Conservation (phyloP, 192 early-diverging fungal species). For the Chytriomyces sp. region DNA sequence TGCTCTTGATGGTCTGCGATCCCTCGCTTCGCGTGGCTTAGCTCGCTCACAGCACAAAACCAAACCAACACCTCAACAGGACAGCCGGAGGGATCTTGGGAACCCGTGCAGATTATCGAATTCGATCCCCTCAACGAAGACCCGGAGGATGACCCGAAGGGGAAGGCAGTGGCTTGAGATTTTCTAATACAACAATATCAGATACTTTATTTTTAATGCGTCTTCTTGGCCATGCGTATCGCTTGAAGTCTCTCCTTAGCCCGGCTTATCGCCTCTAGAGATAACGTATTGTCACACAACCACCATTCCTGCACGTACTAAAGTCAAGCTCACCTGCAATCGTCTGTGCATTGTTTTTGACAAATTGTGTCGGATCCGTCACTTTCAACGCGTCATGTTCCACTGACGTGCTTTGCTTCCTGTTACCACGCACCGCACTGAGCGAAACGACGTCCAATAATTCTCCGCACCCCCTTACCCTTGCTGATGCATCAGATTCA, state of each 20-base stretch:
- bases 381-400: slow-evolving; percentile 2
- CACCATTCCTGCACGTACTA: not conserved
- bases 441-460: not conserved
- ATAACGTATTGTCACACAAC: not conserved
- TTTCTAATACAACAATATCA: slow-evolving; percentile 7
- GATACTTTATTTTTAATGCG: not conserved
- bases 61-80: not conserved
- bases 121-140: slow-evolving; percentile 51
- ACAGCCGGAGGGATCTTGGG: slow-evolving; percentile 42
- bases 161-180: slow-evolving; percentile 35
- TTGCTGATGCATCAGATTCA: slow-evolving; percentile 42
- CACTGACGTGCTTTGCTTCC: not conserved
- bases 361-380: slow-evolving; percentile 10
- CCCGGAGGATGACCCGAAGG: slow-evolving; percentile 35
- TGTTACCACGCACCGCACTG: not conserved
- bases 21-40: not conserved
- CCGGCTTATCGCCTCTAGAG: slow-evolving; percentile 20
- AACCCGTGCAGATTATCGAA: slow-evolving; percentile 45
- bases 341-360: slow-evolving; percentile 13
- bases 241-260: slow-evolving; percentile 17
- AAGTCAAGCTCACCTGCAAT: not conserved
- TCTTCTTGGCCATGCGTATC: slow-evolving; percentile 16
- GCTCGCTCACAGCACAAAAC: not conserved
- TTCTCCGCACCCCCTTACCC: slow-evolving; percentile 29
- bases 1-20: slow-evolving; percentile 24